Evolutionary conservation across 768 basidiomycete species (phyloP).

Genomic region (Serpula lacrymans): DNA sequence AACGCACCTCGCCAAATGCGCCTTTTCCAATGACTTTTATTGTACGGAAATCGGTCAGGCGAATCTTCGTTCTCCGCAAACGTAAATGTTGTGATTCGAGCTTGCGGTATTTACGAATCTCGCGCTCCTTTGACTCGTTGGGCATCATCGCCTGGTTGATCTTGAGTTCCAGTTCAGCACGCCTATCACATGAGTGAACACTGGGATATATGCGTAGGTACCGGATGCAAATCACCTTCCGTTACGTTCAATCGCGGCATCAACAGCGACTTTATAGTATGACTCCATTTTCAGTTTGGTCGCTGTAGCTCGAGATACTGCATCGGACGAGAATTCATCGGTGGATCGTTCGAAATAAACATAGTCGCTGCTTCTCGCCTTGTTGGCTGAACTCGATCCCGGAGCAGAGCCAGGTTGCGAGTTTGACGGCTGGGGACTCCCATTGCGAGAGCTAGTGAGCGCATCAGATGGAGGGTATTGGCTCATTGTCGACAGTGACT

Average conservation of each 20-base stretch:
- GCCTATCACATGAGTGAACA: slow-evolving; percentile 43
- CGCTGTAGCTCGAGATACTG: slow-evolving; percentile 84
- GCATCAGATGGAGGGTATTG: slow-evolving; percentile 28
- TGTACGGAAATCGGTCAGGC: slow-evolving; percentile 88
- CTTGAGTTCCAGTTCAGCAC: slow-evolving; percentile 85
- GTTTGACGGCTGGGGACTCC: slow-evolving; percentile 7
- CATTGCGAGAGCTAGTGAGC: slow-evolving; percentile 19
- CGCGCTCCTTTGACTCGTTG: slow-evolving; percentile 83
- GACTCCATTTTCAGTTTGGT: slow-evolving; percentile 97
- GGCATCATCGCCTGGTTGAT: slow-evolving; percentile 70
- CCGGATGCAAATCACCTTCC: slow-evolving; percentile 56
- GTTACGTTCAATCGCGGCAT: slow-evolving; percentile 94
- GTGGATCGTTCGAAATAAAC: slow-evolving; percentile 94
- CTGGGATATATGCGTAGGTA: background rate
- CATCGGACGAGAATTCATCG: slow-evolving; percentile 77
- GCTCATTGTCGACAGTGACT: slow-evolving; percentile 17
- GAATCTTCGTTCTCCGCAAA: slow-evolving; percentile 91
- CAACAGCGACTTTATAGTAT: slow-evolving; percentile 97
- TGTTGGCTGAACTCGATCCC: slow-evolving; percentile 27
- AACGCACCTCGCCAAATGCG: slow-evolving; percentile 89
- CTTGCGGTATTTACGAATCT: slow-evolving; percentile 82
- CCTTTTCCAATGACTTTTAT: slow-evolving; percentile 99
- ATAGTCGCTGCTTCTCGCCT: slow-evolving; percentile 50
- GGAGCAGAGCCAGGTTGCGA: slow-evolving; percentile 22
- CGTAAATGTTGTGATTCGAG: slow-evolving; percentile 88